A percentile compares a stretch with the other conserved stretches of the same genome.
Conservation (phyloP, 2,329 filamentous ascomycete genomes). For the Aureobasidium sp. region DNA sequence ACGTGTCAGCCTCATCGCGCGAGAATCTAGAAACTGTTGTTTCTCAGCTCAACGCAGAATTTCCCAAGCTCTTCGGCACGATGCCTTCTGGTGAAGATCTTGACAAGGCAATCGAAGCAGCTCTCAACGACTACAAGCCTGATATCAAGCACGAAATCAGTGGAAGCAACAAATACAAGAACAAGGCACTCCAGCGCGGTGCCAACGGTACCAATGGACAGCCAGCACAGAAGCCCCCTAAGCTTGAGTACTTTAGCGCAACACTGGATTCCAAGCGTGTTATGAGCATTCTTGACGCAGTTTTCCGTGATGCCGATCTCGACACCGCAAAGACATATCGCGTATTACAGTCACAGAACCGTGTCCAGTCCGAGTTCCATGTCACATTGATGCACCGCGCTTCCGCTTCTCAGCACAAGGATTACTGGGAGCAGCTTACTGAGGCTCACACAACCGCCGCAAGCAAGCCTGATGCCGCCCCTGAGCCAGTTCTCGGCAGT, state of each 20-base stretch:
- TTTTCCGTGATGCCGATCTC: conserved; percentile 53
- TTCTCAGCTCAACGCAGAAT: conserved; percentile 60
- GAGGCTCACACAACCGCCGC: conserved; percentile 42
- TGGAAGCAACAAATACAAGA: conserved; percentile 35
- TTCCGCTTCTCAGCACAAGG: conserved; percentile 48
- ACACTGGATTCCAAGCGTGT: conserved; percentile 45
- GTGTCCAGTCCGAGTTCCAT: conserved; percentile 81
- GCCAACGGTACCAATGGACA: neutral
- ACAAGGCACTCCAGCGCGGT: conserved; percentile 15
- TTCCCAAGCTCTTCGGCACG: conserved; percentile 64
- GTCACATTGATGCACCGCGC: conserved; percentile 87
- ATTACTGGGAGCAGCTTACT: conserved; percentile 67
- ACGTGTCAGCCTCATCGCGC: conserved; percentile 67
- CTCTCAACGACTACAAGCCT: conserved; percentile 69
- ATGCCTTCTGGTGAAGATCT: conserved; percentile 66
- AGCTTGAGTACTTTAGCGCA: conserved; percentile 58
- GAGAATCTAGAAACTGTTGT: conserved; percentile 78
- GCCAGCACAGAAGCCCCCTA: conserved; percentile 27
- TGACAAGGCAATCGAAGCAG: conserved; percentile 67
- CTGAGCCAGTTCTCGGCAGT: conserved; percentile 49
- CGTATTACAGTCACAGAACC: conserved; percentile 61
- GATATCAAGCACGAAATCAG: conserved; percentile 68
- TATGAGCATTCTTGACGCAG: conserved; percentile 53
- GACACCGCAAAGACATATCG: conserved; percentile 60
- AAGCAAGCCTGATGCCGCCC: conserved; percentile 25